Conservation (phyloP, 768 basidiomycete genomes). For the Suillus paluster region DNA sequence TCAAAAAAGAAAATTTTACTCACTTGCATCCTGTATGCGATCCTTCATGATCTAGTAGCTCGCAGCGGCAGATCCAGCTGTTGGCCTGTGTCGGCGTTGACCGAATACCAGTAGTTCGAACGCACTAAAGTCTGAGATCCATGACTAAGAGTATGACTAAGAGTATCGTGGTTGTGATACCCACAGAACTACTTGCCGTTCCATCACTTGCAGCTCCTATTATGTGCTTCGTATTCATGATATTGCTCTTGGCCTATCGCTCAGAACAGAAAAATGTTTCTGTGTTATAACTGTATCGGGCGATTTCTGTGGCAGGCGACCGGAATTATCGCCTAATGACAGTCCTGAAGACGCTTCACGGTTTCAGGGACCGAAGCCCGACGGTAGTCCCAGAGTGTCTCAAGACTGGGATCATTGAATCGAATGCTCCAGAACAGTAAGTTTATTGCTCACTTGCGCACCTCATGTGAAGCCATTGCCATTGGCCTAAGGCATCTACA, state of each 20-base stretch:
- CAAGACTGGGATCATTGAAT: background rate
- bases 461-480: background rate
- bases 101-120: background rate
- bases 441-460: background rate
- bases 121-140: too few relatives aligned
- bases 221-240: too few relatives aligned
- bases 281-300: too few relatives aligned
- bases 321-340: too few relatives aligned
- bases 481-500: background rate
- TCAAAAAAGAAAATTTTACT: slow-evolving; percentile 27
- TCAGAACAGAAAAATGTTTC: too few relatives aligned
- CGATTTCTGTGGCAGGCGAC: too few relatives aligned
- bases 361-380: background rate
- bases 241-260: too few relatives aligned
- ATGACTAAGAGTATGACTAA: too few relatives aligned
- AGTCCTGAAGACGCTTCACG: background rate
- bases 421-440: background rate
- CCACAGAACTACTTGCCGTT: too few relatives aligned
- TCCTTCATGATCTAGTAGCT: slow-evolving; percentile 54
- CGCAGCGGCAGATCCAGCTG: background rate
- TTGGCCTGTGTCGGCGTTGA: background rate
- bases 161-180: too few relatives aligned
- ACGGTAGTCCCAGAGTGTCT: background rate
- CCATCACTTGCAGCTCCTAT: too few relatives aligned
- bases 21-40: slow-evolving; percentile 68